phyloP scores from a whole-genome alignment of 2,329 filamentous ascomycete species.

The Nigrospora osmanthi region DNA sequence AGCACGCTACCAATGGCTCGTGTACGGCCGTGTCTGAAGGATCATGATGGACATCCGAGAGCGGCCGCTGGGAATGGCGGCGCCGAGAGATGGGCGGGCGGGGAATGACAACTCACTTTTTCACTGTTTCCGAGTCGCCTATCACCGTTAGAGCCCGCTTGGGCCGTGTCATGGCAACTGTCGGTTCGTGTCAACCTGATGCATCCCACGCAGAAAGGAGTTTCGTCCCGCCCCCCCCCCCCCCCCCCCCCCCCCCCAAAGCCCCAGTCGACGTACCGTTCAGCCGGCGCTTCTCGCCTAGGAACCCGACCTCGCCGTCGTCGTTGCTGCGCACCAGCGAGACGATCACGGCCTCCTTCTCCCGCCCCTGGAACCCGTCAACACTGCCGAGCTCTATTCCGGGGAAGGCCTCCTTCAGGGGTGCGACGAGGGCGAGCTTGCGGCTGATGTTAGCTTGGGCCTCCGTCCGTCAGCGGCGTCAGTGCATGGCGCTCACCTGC shows the following conservation, averaged over 20 bases:
- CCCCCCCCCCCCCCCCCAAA: no score
- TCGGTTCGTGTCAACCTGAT: conserved; percentile 18
- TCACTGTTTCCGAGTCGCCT: conserved; percentile 89
- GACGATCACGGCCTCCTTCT: conserved; percentile 92
- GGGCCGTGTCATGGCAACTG: conserved; percentile 94
- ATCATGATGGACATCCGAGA: no score
- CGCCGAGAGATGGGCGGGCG: no score
- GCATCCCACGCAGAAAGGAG: not conserved
- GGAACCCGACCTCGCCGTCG: conserved; percentile 82
- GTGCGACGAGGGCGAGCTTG: conserved; percentile 68
- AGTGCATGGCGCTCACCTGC: conserved; percentile 45
- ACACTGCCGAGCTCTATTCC: conserved; percentile 93
- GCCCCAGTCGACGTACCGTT: conserved; percentile 59
- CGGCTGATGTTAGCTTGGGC: not conserved
- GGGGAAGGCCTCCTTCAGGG: conserved; percentile 73
- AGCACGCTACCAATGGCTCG: no score
- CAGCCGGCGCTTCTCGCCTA: conserved; percentile 82
- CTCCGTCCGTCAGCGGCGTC: no score
- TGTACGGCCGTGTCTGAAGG: no score
- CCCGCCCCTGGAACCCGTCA: conserved; percentile 92
- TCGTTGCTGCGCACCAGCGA: conserved; percentile 90
- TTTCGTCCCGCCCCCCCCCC: no score
- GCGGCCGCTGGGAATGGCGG: no score
- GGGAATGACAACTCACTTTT: conserved; percentile 54
- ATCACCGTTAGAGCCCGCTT: conserved; percentile 85